A percentile compares a stretch with the other conserved stretches of the same genome.
These are phyloP conservation scores for Cladobotryum mycophilum DNA, from an alignment of 2,329 filamentous ascomycete genomes.

Conservation along the genomic window DNA sequence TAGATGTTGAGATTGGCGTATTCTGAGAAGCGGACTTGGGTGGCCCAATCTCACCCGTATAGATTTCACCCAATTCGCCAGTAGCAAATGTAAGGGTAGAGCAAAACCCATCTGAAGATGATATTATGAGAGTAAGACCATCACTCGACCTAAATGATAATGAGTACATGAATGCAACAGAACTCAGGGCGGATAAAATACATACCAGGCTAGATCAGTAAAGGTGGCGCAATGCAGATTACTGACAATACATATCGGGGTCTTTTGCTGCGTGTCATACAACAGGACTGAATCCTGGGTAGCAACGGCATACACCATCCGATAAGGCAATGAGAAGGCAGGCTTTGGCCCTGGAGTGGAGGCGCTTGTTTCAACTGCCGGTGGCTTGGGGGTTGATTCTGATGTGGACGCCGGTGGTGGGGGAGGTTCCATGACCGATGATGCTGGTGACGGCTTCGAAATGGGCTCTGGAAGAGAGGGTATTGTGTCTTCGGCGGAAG, in stretches of 20 bases:
- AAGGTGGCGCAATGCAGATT: constrained; percentile 97
- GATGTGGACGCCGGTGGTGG: constrained; percentile 51
- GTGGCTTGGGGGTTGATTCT: constrained; percentile 46
- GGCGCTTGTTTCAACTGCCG: constrained; percentile 35
- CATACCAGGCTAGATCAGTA: constrained; percentile 90
- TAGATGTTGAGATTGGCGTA: constrained; percentile 61
- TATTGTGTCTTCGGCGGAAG: constrained; percentile 78
- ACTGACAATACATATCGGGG: constrained; percentile 88
- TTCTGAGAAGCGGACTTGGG: constrained; percentile 48
- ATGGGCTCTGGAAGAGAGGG: constrained; percentile 77
- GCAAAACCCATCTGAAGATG: constrained; percentile 97
- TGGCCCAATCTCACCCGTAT: constrained; percentile 60
- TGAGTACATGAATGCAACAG: constrained; percentile 12
- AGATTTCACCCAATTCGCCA: constrained; percentile 78
- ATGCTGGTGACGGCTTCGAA: constrained; percentile 51
- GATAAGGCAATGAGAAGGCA: constrained; percentile 81
- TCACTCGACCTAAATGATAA: constrained; percentile 41
- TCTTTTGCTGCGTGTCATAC: constrained; percentile 96
- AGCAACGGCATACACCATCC: constrained; percentile 93
- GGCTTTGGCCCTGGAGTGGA: constrained; percentile 56
- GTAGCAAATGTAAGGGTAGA: constrained; percentile 79
- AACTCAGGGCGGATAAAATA: constrained; percentile 6
- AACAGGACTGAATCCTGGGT: constrained; percentile 92
- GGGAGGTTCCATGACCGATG: constrained; percentile 76
- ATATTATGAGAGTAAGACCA: constrained; percentile 66